Evolutionary conservation across 306 rosid genomes (phyloP).

Genomic region (Pueraria montana): DNA sequence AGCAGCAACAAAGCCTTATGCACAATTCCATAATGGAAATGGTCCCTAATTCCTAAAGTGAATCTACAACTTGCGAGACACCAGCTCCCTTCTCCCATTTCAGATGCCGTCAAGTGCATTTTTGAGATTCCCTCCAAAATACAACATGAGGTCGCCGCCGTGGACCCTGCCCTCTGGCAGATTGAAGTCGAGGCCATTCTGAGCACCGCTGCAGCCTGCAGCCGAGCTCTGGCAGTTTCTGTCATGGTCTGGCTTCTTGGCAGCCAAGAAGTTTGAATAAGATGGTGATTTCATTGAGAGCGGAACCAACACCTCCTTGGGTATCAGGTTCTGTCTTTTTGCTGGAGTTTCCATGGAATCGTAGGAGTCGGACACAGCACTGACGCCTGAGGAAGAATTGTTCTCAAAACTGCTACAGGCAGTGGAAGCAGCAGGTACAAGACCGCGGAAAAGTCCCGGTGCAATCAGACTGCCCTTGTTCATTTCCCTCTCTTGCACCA

Average conservation of each 20-base stretch:
- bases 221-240: conserved; percentile 47
- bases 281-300: conserved; percentile 75
- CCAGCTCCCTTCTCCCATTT: conserved; percentile 16
- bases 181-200: conserved; percentile 56
- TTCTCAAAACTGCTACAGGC: conserved; percentile 72
- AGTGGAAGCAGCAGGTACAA: conserved; percentile 74
- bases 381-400: conserved; percentile 74
- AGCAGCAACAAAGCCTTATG: conserved; percentile 58
- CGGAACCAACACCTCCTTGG: conserved; percentile 90
- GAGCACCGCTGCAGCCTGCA: conserved; percentile 44
- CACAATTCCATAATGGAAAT: conserved; percentile 58
- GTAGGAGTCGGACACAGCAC: conserved; percentile 70
- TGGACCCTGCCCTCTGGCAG: conserved; percentile 92
- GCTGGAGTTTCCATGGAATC: conserved; percentile 71
- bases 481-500: conserved; percentile 68
- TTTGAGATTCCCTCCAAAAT: conserved; percentile 79
- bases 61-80: conserved; percentile 50
- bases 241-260: conserved; percentile 61
- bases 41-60: conserved; percentile 54
- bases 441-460: conserved; percentile 87
- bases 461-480: conserved; percentile 79
- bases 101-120: conserved; percentile 73
- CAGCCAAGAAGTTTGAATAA: conserved; percentile 54
- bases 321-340: conserved; percentile 63
- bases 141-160: conserved; percentile 86